Percentiles rank a stretch among this genome's conserved stretches.
Evolutionary conservation across 768 basidiomycete species (phyloP).

Genomic region (Lactarius deliciosus): DNA sequence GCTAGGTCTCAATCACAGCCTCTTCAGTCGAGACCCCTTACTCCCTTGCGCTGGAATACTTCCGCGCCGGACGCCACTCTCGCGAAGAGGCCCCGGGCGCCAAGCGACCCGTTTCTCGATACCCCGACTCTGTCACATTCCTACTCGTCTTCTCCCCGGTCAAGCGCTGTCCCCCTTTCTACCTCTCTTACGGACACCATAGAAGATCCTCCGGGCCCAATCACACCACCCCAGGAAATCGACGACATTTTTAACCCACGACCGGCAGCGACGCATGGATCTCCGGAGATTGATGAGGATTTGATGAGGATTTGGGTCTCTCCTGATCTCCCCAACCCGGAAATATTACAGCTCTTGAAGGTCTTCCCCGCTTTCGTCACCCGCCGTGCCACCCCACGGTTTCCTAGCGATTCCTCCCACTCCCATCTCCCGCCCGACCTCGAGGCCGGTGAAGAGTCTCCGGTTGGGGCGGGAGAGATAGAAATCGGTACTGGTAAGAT

Average conservation of each 20-base stretch:
- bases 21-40: slow-evolving; percentile 39
- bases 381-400: slow-evolving; percentile 68
- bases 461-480: slow-evolving; percentile 54
- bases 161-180: slow-evolving; percentile 35
- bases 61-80: slow-evolving; percentile 44
- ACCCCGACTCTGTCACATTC: slow-evolving; percentile 59
- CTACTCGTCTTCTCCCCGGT: slow-evolving; percentile 53
- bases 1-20: slow-evolving; percentile 59
- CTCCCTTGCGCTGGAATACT: slow-evolving; percentile 36
- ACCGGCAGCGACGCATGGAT: slow-evolving; percentile 32
- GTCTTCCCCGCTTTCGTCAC: slow-evolving; percentile 80
- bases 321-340: slow-evolving; percentile 76
- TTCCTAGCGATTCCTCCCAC: slow-evolving; percentile 42
- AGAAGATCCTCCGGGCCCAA: slow-evolving; percentile 46
- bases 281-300: slow-evolving; percentile 44
- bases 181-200: slow-evolving; percentile 37
- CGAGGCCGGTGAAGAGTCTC: slow-evolving; percentile 66
- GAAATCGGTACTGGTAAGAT: slow-evolving; percentile 81
- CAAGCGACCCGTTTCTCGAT: slow-evolving; percentile 80
- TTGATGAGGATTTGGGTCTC: slow-evolving; percentile 78
- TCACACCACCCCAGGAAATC: slow-evolving; percentile 40
- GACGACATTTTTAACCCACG: slow-evolving; percentile 33
- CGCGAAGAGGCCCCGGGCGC: slow-evolving; percentile 66
- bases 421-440: slow-evolving; percentile 51
- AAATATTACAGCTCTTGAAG: slow-evolving; percentile 63